phyloP scores from a whole-genome alignment of 345 rosid species.

The Salix koriyanagi region DNA sequence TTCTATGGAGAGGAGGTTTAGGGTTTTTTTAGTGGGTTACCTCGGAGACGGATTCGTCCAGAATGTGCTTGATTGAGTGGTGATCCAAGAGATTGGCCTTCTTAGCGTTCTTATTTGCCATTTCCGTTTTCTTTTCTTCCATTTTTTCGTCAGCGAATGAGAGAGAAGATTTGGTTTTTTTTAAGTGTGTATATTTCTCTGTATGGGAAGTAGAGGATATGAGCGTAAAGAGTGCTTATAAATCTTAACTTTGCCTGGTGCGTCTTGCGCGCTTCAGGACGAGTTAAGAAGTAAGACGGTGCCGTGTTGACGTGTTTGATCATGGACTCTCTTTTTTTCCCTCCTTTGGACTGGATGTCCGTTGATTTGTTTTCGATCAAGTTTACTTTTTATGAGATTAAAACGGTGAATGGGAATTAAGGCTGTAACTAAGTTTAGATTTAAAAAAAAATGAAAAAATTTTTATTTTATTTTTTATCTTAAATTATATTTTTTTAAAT shows the following conservation, averaged over 20 bases:
- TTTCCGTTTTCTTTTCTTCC: slow-evolving; percentile 58
- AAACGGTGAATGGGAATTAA: no score
- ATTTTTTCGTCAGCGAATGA: slow-evolving; percentile 8
- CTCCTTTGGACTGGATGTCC: no score
- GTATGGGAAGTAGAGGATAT: background rate
- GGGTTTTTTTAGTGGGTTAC: slow-evolving; percentile 33
- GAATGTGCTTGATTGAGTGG: slow-evolving; percentile 86
- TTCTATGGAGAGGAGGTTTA: background rate
- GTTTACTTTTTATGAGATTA: no score
- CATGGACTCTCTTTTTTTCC: background rate
- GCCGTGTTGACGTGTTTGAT: background rate
- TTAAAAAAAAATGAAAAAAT: no score
- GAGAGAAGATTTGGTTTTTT: background rate
- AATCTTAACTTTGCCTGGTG: background rate
- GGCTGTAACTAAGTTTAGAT: no score
- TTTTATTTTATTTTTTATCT: no score
- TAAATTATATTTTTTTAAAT: no score
- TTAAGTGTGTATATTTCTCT: background rate
- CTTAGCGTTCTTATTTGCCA: slow-evolving; percentile 55
- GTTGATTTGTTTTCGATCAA: no score
- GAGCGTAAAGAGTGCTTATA: background rate
- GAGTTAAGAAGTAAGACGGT: background rate
- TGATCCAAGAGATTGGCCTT: slow-evolving; percentile 91
- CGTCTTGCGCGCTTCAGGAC: background rate
- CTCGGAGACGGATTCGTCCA: slow-evolving; percentile 89